Conservation (phyloP, 305 asterid genomes). For the Fraxinus sp. region DNA sequence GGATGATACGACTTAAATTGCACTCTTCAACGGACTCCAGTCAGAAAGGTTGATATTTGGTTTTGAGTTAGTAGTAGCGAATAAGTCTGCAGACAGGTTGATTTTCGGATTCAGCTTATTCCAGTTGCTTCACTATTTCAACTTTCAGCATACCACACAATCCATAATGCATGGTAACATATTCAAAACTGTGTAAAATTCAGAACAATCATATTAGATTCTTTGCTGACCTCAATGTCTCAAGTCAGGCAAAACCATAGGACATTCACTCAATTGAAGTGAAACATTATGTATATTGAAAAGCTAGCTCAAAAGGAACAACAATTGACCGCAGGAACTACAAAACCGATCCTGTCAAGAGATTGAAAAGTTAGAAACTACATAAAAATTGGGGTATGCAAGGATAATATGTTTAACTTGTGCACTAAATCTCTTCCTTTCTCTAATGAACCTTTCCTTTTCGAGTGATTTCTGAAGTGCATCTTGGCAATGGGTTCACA, state of each 20-base stretch:
- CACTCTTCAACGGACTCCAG: neutral
- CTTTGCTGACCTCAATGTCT: conserved; percentile 6
- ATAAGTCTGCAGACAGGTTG: neutral
- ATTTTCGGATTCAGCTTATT: neutral
- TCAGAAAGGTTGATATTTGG: neutral
- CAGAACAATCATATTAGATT: neutral
- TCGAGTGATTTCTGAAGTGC: conserved; percentile 29
- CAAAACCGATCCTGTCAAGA: conserved; percentile 37
- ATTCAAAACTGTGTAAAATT: neutral
- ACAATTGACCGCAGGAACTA: conserved; percentile 30
- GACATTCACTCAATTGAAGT: neutral
- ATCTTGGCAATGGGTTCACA: conserved; percentile 29
- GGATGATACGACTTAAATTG: neutral
- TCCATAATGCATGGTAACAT: neutral
- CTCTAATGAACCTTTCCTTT: conserved; percentile 34
- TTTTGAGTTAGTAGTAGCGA: neutral
- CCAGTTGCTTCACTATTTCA: neutral
- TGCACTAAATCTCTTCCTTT: conserved; percentile 25
- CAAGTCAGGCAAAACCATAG: neutral
- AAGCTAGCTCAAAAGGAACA: conserved; percentile 16
- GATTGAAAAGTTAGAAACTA: conserved; percentile 4
- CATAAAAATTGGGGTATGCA: conserved; percentile 50
- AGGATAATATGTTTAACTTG: conserved; percentile 59
- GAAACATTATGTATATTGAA: conserved; percentile 18
- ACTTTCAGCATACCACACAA: neutral